Conservation (phyloP, 352 stramenopile genomes). For the Globisporangium irregulare region DNA sequence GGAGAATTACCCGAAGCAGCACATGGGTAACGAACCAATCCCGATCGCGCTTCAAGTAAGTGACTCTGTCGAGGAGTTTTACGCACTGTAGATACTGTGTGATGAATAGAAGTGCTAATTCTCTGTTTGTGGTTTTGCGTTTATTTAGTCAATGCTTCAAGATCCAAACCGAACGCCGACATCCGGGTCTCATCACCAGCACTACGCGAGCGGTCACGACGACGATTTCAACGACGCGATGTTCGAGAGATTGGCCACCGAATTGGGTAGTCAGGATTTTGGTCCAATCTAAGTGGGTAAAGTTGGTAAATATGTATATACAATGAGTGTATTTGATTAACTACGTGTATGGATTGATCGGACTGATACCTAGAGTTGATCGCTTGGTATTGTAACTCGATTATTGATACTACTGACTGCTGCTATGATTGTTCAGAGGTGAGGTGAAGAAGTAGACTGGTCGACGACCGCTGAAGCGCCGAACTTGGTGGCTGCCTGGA, state of each 20-base stretch:
- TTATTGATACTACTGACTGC: neutral
- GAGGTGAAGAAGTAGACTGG: neutral
- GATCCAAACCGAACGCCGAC: conserved; percentile 19
- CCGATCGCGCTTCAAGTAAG: conserved; percentile 23
- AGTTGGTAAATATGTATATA: conserved; percentile 10
- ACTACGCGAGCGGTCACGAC: conserved; percentile 22
- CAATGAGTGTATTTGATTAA: neutral
- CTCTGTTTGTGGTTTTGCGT: neutral
- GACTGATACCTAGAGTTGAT: too few species aligned
- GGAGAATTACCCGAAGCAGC: conserved; percentile 42
- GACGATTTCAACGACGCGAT: conserved; percentile 46
- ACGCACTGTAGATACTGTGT: neutral
- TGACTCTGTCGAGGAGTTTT: neutral
- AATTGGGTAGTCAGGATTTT: conserved; percentile 41
- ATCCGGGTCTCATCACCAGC: conserved; percentile 6
- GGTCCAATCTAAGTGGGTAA: conserved; percentile 25
- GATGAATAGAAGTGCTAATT: conserved; percentile 1
- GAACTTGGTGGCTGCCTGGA: conserved; percentile 45
- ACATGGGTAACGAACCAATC: conserved; percentile 27
- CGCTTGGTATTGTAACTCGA: neutral
- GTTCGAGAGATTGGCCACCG: conserved; percentile 40
- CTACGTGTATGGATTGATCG: neutral
- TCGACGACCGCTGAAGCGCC: conserved; percentile 4
- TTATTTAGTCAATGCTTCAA: conserved; percentile 26
- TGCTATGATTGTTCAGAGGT: neutral